Evolutionary conservation across 2,329 filamentous ascomycete genomes (phyloP), one percentile per base, ranked within the genome.

Genomic region (Xenosphaeropsis pyriputrescens): DNA sequence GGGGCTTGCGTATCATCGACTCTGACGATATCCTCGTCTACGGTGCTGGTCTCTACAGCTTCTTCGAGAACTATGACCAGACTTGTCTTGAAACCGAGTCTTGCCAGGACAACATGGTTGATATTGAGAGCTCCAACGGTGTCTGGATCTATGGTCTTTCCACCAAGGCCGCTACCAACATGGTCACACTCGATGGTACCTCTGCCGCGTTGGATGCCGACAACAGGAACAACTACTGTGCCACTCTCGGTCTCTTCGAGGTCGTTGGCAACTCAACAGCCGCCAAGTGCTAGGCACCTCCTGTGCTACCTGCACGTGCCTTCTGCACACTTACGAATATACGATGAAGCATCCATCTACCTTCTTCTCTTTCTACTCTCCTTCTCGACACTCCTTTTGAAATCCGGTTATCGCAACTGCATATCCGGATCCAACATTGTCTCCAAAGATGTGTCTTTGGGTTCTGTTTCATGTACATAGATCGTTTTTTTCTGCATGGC

Each of bases 1-100:
- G 79, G 79, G 85, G 82, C 49, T 64, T 91, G 34, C 78, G 82
- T 17, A 65, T 85, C 31, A 60, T 73, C 39, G 69, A 79, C 56
- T 84, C 79, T 2, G 67, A 64, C 8, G 70, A 85, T 43, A 55
- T 86, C 14, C 73, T 70, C 52, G 60, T 86, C 50, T 84, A 78
- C 51, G 82, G 83, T 34, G 79, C 72, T 5, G 83, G 83, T 18
- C 61, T 88, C 41, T 89, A 89, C 67, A 79, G 70, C 46, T 89
- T 89, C 70, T 89, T 85, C 52, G 72, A 89, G 57, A 85, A 86
- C 65, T 89, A 89, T 59, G 63, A 60, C 29, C 79, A 86, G 58
- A 64, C 66, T 14, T 91, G 84, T 50, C 68, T 88, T 13, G 57
- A 59, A 29, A 67, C 66, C 8, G 70, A 82, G 54, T 72, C 70